Base-by-base conservation (phyloP, 305 asterid species). In the Fraxinus latifolia region DNA sequence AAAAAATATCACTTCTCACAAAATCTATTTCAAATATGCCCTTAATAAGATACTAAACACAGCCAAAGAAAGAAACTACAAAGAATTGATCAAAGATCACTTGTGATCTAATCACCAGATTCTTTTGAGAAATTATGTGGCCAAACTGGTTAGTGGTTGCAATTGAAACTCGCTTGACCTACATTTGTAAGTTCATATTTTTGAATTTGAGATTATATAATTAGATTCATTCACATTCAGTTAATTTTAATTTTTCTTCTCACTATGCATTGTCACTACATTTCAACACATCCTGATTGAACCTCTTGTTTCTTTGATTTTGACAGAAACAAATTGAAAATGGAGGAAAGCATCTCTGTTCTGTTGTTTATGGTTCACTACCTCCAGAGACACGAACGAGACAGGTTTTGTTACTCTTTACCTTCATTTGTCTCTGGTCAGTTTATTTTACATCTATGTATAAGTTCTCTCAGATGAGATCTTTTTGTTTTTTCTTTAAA, bases 331-430 rank as follows among this genome's bases (percentile, higher is more conserved):
- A 74, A 87, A 92, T 95, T 77, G 97, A 95, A 91, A 85, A 21
- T 12, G 91, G 83, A 77, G 87, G 89, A 87, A 90, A 83, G 82
- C 99, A 94, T 88, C 95, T 88, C 50, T 95, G 98, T 85, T 95
- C 99, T 84, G 95, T 95, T 81, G 98, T 95, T 85, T 95, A 94
- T 88, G 99, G 99, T 77, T 95, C 99, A 84, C 87, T 96, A 85
- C 99, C 99, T 44, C 97, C 99, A 19, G 96, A 90, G 86, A 93
- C 99, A 85, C 97, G 98, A 81, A 94, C 92, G 29, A 88, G 92
- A 90, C 99, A 95, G 98, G 99, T 94, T 87, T 78, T 23, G 33
- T 83, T 84, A 78, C 80, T 83, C 74, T 74, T 17, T 47, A 62
- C 84, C 85, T 87, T 65, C 31, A 25, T 83, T 79, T 83, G 76